Conservation (phyloP, 1,284 basidiomycete genomes). For the Sanghuangporus weigelae region DNA sequence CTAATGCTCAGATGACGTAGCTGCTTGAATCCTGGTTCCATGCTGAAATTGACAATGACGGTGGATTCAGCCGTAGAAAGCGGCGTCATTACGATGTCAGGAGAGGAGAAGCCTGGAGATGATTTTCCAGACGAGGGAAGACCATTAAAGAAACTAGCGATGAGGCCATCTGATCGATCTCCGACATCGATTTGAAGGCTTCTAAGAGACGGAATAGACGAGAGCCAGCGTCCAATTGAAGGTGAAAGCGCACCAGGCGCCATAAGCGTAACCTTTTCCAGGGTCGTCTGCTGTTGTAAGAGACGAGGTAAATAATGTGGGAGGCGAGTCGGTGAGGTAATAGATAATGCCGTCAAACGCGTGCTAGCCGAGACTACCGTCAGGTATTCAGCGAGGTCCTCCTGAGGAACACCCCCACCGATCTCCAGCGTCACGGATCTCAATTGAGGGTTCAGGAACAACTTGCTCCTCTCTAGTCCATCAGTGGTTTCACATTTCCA, state of each 20-base stretch:
- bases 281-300: constrained; percentile 47
- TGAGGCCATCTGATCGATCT: constrained; percentile 55
- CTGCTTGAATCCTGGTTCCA: constrained; percentile 43
- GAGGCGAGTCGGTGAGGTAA: constrained; percentile 59
- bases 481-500: constrained; percentile 66
- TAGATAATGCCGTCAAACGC: constrained; percentile 57
- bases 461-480: constrained; percentile 54
- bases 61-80: constrained; percentile 59
- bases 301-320: constrained; percentile 66
- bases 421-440: constrained; percentile 58
- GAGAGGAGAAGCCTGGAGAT: constrained; percentile 61
- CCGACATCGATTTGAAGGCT: constrained; percentile 66
- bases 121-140: constrained; percentile 33
- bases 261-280: constrained; percentile 59
- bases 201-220: constrained; percentile 52
- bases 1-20: constrained; percentile 56
- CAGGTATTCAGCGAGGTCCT: constrained; percentile 52
- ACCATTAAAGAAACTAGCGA: constrained; percentile 74
- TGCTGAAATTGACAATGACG: constrained; percentile 18
- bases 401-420: constrained; percentile 42
- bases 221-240: constrained; percentile 63
- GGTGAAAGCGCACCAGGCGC: constrained; percentile 66
- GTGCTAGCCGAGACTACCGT: constrained; percentile 54
- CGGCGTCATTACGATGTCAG: constrained; percentile 55
- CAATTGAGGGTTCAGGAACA: constrained; percentile 60